phyloP scores from a whole-genome alignment of 441 rosid genomes.

The Pelargonium citronellum region DNA sequence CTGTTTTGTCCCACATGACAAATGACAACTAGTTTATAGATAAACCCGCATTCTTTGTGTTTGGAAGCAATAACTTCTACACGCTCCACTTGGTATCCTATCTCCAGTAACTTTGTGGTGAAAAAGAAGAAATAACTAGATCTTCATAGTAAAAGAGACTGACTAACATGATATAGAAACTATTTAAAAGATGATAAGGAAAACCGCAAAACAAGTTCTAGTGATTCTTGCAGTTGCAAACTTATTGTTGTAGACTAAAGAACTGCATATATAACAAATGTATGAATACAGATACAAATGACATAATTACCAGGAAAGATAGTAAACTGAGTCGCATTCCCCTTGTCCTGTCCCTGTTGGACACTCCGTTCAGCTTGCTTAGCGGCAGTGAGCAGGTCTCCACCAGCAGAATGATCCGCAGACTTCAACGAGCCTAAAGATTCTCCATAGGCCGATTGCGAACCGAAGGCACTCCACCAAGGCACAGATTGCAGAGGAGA shows the following conservation, averaged over 20 bases:
- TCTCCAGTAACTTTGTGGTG: not conserved
- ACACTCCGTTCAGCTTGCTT: not conserved
- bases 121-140: not conserved
- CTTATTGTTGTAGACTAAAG: slow-evolving; percentile 2
- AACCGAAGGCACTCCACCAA: slow-evolving; percentile 60
- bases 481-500: slow-evolving; percentile 41
- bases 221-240: slow-evolving; percentile 2
- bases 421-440: slow-evolving; percentile 41
- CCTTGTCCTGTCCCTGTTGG: slow-evolving; percentile 2
- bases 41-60: not conserved
- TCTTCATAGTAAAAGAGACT: not conserved
- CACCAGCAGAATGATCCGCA: not conserved
- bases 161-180: not conserved
- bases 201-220: not conserved
- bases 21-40: not conserved
- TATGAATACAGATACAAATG: slow-evolving; percentile 1
- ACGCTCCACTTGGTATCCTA: not conserved
- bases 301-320: not conserved
- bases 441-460: slow-evolving; percentile 43
- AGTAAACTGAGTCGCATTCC: not conserved
- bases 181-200: not conserved
- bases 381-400: not conserved
- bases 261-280: not conserved
- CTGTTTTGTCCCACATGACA: not conserved
- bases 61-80: not conserved